phyloP scores from a whole-genome alignment of 768 basidiomycete species.

The Fomitopsis serialis region DNA sequence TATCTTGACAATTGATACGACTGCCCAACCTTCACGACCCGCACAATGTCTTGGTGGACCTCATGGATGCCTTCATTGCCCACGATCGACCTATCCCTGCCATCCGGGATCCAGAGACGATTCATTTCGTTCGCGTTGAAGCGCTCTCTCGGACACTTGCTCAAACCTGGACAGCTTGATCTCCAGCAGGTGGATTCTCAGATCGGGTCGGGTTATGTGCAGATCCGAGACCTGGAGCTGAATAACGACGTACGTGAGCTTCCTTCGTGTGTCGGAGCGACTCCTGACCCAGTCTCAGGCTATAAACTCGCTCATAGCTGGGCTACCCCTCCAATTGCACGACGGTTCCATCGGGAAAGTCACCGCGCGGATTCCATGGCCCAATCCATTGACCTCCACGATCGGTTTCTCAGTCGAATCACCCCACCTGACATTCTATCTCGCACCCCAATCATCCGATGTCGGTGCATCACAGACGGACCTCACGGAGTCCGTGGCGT shows the following conservation, averaged over 20 bases:
- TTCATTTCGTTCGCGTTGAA: slow-evolving; percentile 88
- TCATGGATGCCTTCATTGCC: slow-evolving; percentile 54
- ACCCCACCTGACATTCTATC: slow-evolving; percentile 61
- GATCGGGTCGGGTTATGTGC: slow-evolving; percentile 86
- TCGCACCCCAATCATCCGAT: slow-evolving; percentile 24
- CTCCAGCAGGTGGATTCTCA: slow-evolving; percentile 84
- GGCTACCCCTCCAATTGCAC: slow-evolving; percentile 61
- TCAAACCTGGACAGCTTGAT: slow-evolving; percentile 88
- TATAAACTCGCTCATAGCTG: slow-evolving; percentile 66
- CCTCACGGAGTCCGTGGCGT: slow-evolving; percentile 74
- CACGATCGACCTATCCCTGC: slow-evolving; percentile 57
- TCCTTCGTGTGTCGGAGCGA: not conserved
- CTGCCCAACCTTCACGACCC: not conserved
- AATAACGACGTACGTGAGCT: slow-evolving; percentile 57
- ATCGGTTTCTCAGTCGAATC: slow-evolving; percentile 67
- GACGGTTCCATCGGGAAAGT: slow-evolving; percentile 72
- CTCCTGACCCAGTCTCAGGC: slow-evolving; percentile 41
- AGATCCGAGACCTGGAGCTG: slow-evolving; percentile 79
- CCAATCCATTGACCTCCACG: slow-evolving; percentile 73
- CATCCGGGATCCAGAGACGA: slow-evolving; percentile 73
- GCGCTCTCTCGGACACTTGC: slow-evolving; percentile 76
- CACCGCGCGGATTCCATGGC: slow-evolving; percentile 78
- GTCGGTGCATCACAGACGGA: slow-evolving; percentile 27
- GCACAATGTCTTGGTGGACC: slow-evolving; percentile 27
- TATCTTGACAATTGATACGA: not conserved